phyloP scores from a whole-genome alignment of 345 rosid species.

The Sapria himalayana region DNA sequence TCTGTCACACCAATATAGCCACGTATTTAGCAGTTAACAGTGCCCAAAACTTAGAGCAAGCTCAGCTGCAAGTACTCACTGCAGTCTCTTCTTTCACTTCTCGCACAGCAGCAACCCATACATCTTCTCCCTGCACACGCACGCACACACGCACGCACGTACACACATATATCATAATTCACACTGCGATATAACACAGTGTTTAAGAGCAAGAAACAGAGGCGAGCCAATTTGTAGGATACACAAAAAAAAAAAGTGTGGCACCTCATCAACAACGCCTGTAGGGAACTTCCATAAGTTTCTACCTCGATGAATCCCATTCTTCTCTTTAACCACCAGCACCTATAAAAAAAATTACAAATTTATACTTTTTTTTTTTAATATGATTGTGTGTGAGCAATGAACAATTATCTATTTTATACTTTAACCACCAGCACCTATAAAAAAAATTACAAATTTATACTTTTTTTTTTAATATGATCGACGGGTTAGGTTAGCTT shows the following conservation, averaged over 20 bases:
- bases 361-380: too few relatives aligned
- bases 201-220: too few relatives aligned
- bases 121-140: slow-evolving; percentile 59
- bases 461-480: too few relatives aligned
- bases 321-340: slow-evolving; percentile 66
- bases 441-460: too few relatives aligned
- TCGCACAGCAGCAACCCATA: slow-evolving; percentile 52
- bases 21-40: background rate
- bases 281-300: slow-evolving; percentile 86
- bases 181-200: too few relatives aligned
- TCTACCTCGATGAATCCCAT: slow-evolving; percentile 27
- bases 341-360: slow-evolving; percentile 37
- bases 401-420: too few relatives aligned
- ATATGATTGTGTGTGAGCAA: too few relatives aligned
- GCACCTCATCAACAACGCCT: slow-evolving; percentile 66
- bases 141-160: too few relatives aligned
- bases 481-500: too few relatives aligned
- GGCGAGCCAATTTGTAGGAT: too few relatives aligned
- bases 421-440: slow-evolving; percentile 77
- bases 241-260: too few relatives aligned
- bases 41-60: background rate
- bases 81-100: slow-evolving; percentile 93
- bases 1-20: slow-evolving; percentile 23
- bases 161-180: too few relatives aligned
- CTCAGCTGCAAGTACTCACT: slow-evolving; percentile 20